Base-by-base conservation (phyloP, 106 monocot species). In the Dioscorea dumetorum region DNA sequence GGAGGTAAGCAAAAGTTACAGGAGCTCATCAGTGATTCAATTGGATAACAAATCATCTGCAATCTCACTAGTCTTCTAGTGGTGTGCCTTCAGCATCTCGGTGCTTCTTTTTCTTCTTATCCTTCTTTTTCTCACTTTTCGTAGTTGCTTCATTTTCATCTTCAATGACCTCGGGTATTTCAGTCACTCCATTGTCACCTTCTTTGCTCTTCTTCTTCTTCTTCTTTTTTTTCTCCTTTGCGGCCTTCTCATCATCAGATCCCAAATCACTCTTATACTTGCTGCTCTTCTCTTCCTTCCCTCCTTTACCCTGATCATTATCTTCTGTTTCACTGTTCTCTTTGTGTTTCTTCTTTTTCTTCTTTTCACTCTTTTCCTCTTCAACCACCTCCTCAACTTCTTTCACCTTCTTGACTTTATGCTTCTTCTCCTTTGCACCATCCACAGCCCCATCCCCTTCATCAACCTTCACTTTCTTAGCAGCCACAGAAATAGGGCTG, bases 31-130 rank as follows among this genome's bases (percentile, higher is more conserved):
- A 41, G 10, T 41, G 41, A 10, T 41, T 41, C 10, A 41, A 41
- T 41, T 41, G 41, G 41, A 41, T 41, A 41, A 6, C 41, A 10
- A 41, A 41, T 41, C 41, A 41, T 41, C 9, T 14, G 19, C 12
- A 54, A 18, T 54, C 54, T 54, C 8, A 24, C 56, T 66, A 69
- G 34, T 69, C 69, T 48, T 63, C 57, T 58, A 61, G 60, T 32
- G 72, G 67, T 18, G 53, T 49, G 8, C 22, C 57, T 0, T 76
- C 85, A 20, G 57, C 71, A 58, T 88, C 82, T 62, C 63, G 69
- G 63, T 74, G 68, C 57, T 86, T 90, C 81, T 90, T 90, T 64
- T 90, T 90, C 76, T 90, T 87, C 77, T 86, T 90, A 22, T 86
- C 80, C 70, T 80, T 86, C 67, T 86, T 82, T 72, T 79, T 82